A percentile compares a stretch with the other conserved stretches of the same genome.
phyloP scores from a whole-genome alignment of 805 yeast genomes.

The Pichia pseudocactophila region DNA sequence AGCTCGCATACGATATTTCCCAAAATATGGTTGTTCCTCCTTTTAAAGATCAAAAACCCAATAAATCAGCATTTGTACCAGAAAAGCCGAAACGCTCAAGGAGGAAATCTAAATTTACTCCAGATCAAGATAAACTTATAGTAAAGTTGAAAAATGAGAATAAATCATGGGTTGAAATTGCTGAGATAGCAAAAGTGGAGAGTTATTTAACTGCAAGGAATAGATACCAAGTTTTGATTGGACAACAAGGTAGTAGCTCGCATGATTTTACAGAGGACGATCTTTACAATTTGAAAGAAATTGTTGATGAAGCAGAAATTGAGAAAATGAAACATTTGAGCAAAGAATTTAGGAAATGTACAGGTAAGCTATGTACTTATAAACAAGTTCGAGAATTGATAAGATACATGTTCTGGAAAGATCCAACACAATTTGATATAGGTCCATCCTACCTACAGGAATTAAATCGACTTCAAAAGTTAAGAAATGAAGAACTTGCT shows the following conservation, averaged over 20 bases:
- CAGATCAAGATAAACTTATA: slow-evolving; percentile 60
- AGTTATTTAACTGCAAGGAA: slow-evolving; percentile 67
- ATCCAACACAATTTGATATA: slow-evolving; percentile 53
- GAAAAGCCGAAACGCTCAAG: slow-evolving; percentile 38
- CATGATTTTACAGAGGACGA: slow-evolving; percentile 56
- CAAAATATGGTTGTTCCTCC: slow-evolving; percentile 24
- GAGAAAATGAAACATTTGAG: slow-evolving; percentile 65
- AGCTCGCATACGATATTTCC: slow-evolving; percentile 20
- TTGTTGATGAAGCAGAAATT: slow-evolving; percentile 61
- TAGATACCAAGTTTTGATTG: slow-evolving; percentile 70
- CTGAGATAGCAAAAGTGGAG: slow-evolving; percentile 53
- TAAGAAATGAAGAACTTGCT: slow-evolving; percentile 6
- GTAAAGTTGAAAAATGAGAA: slow-evolving; percentile 54
- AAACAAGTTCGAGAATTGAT: slow-evolving; percentile 48
- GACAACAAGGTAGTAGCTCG: slow-evolving; percentile 73
- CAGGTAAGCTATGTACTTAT: slow-evolving; percentile 43
- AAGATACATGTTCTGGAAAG: slow-evolving; percentile 41
- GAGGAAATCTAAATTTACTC: slow-evolving; percentile 60
- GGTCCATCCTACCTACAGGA: slow-evolving; percentile 37
- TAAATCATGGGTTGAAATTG: slow-evolving; percentile 66
- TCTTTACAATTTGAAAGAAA: slow-evolving; percentile 36
- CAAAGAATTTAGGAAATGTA: slow-evolving; percentile 46
- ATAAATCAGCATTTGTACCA: slow-evolving; percentile 14
- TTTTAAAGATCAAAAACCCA: slow-evolving; percentile 18
- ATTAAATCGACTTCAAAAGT: slow-evolving; percentile 28